phyloP scores from a whole-genome alignment of 2,329 filamentous ascomycete species.

The Didymella pomorum region DNA sequence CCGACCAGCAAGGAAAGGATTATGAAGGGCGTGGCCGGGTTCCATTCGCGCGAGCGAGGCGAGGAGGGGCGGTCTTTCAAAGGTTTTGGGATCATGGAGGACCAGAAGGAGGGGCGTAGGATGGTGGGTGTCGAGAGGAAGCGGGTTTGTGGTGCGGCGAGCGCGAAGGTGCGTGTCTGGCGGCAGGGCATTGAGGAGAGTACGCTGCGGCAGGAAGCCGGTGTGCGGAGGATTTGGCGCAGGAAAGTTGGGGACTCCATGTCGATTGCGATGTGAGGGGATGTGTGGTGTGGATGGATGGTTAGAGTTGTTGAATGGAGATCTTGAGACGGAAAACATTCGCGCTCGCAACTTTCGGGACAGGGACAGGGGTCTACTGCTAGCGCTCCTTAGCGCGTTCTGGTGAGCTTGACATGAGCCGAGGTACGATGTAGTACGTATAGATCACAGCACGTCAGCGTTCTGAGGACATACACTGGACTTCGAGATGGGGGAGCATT shows the following conservation, averaged over 20 bases:
- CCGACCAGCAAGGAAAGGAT: conserved; percentile 79
- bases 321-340: conserved; percentile 9
- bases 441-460: conserved; percentile 4
- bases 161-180: conserved; percentile 30
- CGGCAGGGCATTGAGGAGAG: background rate
- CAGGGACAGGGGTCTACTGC: conserved; percentile 11
- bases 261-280: background rate
- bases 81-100: conserved; percentile 47
- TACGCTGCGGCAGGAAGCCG: conserved; percentile 30
- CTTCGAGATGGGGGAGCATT: conserved; percentile 13
- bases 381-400: conserved; percentile 1
- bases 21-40: conserved; percentile 72
- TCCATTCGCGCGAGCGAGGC: conserved; percentile 49
- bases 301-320: background rate
- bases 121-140: conserved; percentile 47
- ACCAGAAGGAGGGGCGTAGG: conserved; percentile 49
- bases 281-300: background rate
- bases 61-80: conserved; percentile 26
- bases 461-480: conserved; percentile 2
- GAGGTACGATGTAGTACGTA: conserved; percentile 22
- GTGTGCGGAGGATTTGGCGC: conserved; percentile 41
- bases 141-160: conserved; percentile 29
- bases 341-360: background rate
- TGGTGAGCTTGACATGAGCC: conserved; percentile 12
- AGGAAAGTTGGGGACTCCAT: conserved; percentile 41